Percentiles rank a stretch among this genome's conserved stretches.
Evolutionary conservation across 2,329 filamentous ascomycete genomes (phyloP).

Genomic region (Trichoderma simmonsii): DNA sequence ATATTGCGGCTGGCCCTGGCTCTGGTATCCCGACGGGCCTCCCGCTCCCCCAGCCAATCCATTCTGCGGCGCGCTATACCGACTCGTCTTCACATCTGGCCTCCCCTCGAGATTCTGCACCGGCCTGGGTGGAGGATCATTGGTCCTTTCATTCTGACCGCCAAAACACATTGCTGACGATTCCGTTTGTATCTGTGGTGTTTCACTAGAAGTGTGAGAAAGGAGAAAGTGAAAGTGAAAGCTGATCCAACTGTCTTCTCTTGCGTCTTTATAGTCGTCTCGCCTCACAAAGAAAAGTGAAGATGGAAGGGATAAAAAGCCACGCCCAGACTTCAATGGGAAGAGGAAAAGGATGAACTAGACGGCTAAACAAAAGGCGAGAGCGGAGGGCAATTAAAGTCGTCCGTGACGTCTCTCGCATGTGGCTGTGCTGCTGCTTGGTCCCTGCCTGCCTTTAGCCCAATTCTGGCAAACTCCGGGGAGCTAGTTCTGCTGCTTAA

Average conservation of each 20-base stretch:
- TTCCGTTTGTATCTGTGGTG: not conserved
- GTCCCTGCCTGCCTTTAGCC: not conserved
- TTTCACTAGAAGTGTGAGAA: not conserved
- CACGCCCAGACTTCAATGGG: not conserved
- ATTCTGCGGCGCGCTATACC: constrained; percentile 9
- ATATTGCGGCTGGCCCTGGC: not conserved
- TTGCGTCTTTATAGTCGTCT: not conserved
- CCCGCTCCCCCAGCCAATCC: constrained; percentile 7
- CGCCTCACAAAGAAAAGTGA: not conserved
- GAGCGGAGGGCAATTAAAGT: not conserved
- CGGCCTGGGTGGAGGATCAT: constrained; percentile 42
- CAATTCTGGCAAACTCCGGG: not conserved
- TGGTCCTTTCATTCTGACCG: constrained; percentile 38
- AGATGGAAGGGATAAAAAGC: not conserved
- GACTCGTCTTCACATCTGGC: constrained; percentile 27
- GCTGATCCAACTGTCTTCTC: not conserved
- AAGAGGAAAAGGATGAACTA: not conserved
- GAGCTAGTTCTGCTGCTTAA: constrained; percentile 1
- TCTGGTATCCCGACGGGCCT: constrained; percentile 12
- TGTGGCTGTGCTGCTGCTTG: constrained; percentile 13
- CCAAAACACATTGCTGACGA: constrained; percentile 48
- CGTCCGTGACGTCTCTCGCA: not conserved
- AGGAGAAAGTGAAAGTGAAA: not conserved
- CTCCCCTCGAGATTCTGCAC: constrained; percentile 31
- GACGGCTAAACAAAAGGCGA: not conserved